Evolutionary conservation across 306 rosid genomes (phyloP).

Genomic region (Herpetospermum pedunculosum): DNA sequence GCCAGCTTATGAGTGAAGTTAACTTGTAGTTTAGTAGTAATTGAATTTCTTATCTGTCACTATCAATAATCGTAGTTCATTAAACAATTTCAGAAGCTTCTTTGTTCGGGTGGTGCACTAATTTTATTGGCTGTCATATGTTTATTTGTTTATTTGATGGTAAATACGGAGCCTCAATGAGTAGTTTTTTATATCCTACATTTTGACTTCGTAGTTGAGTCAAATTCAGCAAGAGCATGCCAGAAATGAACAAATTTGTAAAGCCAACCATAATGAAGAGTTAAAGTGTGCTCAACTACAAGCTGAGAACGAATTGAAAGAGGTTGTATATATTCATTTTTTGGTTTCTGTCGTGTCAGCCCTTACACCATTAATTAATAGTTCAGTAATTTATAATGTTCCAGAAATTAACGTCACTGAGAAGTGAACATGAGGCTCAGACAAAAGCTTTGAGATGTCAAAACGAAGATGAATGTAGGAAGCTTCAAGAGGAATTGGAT

Average conservation of each 20-base stretch:
- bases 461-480: conserved; percentile 71
- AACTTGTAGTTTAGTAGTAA: background rate
- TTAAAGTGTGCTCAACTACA: conserved; percentile 45
- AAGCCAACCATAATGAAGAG: conserved; percentile 48
- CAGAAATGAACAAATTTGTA: conserved; percentile 34
- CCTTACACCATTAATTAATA: background rate
- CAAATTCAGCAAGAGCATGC: conserved; percentile 56
- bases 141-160: background rate
- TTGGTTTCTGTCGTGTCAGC: background rate
- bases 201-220: conserved; percentile 41
- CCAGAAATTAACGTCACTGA: conserved; percentile 51
- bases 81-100: conserved; percentile 2
- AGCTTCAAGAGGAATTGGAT: conserved; percentile 81
- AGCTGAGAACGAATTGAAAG: conserved; percentile 72
- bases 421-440: conserved; percentile 74
- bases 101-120: background rate
- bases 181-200: conserved; percentile 3
- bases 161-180: background rate
- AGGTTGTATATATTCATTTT: conserved; percentile 31
- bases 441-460: conserved; percentile 60
- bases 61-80: background rate
- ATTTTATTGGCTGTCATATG: background rate
- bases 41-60: background rate
- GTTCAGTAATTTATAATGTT: background rate
- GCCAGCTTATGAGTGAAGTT: background rate